phyloP scores from a whole-genome alignment of 768 basidiomycete species.

The Tubosaeta brunneosetosa region DNA sequence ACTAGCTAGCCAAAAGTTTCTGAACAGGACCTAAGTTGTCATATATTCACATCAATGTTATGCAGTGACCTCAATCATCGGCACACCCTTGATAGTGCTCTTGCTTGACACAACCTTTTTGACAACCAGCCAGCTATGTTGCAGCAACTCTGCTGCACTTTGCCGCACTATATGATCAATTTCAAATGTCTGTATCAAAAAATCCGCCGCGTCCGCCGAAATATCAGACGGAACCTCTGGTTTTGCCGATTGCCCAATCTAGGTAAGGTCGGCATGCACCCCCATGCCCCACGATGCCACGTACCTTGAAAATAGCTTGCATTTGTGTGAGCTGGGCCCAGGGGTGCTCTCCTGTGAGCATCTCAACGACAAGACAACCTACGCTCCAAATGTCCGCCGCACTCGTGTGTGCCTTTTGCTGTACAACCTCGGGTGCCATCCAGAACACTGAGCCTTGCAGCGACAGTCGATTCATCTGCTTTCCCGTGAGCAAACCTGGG shows the following conservation, averaged over 20 bases:
- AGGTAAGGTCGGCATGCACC: no score
- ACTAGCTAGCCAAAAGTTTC: no score
- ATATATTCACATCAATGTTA: no score
- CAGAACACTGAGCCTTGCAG: conserved; percentile 98
- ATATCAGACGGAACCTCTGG: conserved; percentile 91
- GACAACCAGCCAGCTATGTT: conserved; percentile 62
- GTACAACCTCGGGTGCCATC: conserved; percentile 99
- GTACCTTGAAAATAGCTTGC: conserved; percentile 97
- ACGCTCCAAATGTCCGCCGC: conserved; percentile 98
- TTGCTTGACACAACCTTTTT: conserved; percentile 32
- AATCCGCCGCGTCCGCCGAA: conserved; percentile 80
- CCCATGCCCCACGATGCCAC: neutral
- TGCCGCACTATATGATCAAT: conserved; percentile 77
- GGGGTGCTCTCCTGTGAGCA: conserved; percentile 94
- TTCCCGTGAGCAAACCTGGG: conserved; percentile 49
- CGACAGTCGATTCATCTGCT: conserved; percentile 82
- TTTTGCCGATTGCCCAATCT: conserved; percentile 91
- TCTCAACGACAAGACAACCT: conserved; percentile 91
- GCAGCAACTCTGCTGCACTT: conserved; percentile 68
- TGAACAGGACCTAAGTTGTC: no score
- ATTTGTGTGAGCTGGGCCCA: conserved; percentile 96
- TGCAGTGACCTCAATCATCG: conserved; percentile 29
- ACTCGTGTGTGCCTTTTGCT: conserved; percentile 85
- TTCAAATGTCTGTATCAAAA: conserved; percentile 83
- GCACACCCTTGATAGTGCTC: conserved; percentile 13